Percentiles rank a stretch among this genome's conserved stretches.
Conservation (phyloP, 2,329 filamentous ascomycete species). For the Cadophora sp. region DNA sequence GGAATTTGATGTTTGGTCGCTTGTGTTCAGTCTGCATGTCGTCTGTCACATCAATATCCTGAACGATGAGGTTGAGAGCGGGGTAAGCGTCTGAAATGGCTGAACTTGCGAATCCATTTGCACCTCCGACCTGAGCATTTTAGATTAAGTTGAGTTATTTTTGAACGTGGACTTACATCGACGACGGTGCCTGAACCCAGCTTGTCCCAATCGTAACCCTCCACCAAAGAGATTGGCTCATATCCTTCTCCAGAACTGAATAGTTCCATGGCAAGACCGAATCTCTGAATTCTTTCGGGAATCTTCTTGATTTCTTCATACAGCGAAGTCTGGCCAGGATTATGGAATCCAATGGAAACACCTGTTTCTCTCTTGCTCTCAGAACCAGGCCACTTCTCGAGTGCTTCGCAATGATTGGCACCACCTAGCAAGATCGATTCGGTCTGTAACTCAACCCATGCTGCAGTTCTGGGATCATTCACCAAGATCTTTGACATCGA, state of each 20-base stretch:
- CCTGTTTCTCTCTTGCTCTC: slow-evolving; percentile 47
- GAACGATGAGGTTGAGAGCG: slow-evolving; percentile 40
- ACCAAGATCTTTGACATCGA: slow-evolving; percentile 48
- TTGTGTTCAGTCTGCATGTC: slow-evolving; percentile 49
- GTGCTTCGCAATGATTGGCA: slow-evolving; percentile 45
- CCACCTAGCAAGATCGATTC: slow-evolving; percentile 36
- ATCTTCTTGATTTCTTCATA: slow-evolving; percentile 45
- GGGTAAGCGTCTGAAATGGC: slow-evolving; percentile 37
- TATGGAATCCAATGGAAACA: slow-evolving; percentile 43
- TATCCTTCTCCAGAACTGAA: slow-evolving; percentile 38
- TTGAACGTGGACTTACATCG: slow-evolving; percentile 29
- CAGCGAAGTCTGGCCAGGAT: slow-evolving; percentile 31
- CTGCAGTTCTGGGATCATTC: slow-evolving; percentile 41
- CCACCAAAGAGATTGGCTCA: slow-evolving; percentile 34
- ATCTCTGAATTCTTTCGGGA: slow-evolving; percentile 39
- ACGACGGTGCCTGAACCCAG: slow-evolving; percentile 39
- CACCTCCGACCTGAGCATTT: slow-evolving; percentile 38
- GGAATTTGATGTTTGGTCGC: slow-evolving; percentile 28
- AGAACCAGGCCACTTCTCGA: slow-evolving; percentile 48
- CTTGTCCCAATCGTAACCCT: slow-evolving; percentile 41
- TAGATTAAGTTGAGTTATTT: background rate
- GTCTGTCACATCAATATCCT: slow-evolving; percentile 47
- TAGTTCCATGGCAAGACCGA: slow-evolving; percentile 45
- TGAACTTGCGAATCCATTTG: slow-evolving; percentile 39
- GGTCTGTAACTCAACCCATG: slow-evolving; percentile 46